Conservation (phyloP, 2,329 filamentous ascomycete genomes). For the Chrysoporthe cubensis region DNA sequence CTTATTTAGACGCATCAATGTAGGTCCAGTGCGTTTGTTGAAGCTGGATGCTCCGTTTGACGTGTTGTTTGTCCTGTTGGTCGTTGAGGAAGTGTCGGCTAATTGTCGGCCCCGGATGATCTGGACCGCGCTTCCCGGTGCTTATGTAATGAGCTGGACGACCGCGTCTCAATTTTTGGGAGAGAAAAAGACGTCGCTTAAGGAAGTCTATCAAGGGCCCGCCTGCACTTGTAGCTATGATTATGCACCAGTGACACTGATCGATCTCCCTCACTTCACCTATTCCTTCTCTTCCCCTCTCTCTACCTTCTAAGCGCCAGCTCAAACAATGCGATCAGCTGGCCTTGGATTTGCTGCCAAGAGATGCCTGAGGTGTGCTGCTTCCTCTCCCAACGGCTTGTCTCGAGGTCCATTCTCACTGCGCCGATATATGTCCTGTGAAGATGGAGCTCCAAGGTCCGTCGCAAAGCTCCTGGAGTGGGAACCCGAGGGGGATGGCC, state of each 20-base stretch:
- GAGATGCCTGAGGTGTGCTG: conserved; percentile 9
- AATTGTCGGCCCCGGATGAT: not conserved
- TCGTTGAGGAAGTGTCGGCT: conserved; percentile 1
- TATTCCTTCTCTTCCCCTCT: no score
- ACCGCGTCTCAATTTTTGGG: not conserved
- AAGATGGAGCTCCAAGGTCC: conserved; percentile 45
- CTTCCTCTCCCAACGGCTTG: not conserved
- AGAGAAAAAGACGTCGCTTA: conserved; percentile 5
- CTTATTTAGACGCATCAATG: not conserved
- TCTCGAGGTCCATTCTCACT: conserved; percentile 7
- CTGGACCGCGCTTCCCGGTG: not conserved
- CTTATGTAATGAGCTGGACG: conserved; percentile 10
- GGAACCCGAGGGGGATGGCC: conserved; percentile 47
- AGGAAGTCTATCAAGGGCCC: not conserved
- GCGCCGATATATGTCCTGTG: conserved; percentile 17
- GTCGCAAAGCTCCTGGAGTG: conserved; percentile 62
- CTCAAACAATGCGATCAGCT: conserved; percentile 26
- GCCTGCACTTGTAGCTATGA: not conserved
- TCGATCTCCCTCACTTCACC: not conserved
- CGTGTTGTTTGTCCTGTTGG: not conserved
- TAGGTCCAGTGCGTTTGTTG: not conserved
- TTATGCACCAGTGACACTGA: not conserved
- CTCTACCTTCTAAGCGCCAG: not conserved
- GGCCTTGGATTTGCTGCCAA: conserved; percentile 23
- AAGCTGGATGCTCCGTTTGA: not conserved